These are phyloP conservation scores for Aspergillus pseudoterreus DNA, from an alignment of 2,329 filamentous ascomycete genomes.

Conservation along the genomic window DNA sequence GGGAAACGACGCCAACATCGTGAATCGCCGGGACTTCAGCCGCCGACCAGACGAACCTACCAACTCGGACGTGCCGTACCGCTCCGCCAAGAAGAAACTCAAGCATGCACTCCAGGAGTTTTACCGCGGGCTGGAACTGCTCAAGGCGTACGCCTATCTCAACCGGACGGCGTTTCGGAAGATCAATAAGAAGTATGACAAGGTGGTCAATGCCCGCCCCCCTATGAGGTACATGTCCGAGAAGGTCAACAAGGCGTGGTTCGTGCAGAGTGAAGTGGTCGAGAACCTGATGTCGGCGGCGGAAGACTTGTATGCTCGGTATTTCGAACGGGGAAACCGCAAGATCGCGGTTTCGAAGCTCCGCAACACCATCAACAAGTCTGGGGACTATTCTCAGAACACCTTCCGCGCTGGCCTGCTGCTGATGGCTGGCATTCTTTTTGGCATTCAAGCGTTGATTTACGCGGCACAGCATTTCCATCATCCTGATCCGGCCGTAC, in stretches of 20 bases:
- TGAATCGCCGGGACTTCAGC: slow-evolving; percentile 48
- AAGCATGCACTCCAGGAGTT: slow-evolving; percentile 90
- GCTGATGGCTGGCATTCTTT: slow-evolving; percentile 64
- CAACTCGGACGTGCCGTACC: slow-evolving; percentile 66
- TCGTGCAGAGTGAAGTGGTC: slow-evolving; percentile 81
- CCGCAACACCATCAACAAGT: slow-evolving; percentile 62
- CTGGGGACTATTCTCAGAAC: slow-evolving; percentile 56
- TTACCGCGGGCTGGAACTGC: slow-evolving; percentile 83
- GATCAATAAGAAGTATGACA: slow-evolving; percentile 99
- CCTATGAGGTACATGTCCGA: slow-evolving; percentile 81
- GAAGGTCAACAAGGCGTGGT: slow-evolving; percentile 85
- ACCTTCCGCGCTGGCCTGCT: slow-evolving; percentile 62
- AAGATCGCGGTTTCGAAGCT: slow-evolving; percentile 89
- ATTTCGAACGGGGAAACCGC: slow-evolving; percentile 90
- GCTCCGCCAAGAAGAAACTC: slow-evolving; percentile 83
- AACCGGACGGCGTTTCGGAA: slow-evolving; percentile 95
- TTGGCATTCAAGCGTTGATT: slow-evolving; percentile 63
- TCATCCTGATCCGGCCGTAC: slow-evolving; percentile 47
- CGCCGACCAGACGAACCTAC: slow-evolving; percentile 45
- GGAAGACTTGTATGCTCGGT: slow-evolving; percentile 89
- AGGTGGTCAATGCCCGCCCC: slow-evolving; percentile 74
- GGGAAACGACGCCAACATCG: slow-evolving; percentile 24
- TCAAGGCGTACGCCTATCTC: slow-evolving; percentile 85
- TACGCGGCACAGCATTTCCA: slow-evolving; percentile 54
- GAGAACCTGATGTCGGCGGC: slow-evolving; percentile 76